Evolutionary conservation across 2,329 filamentous ascomycete species (phyloP).

Genomic region (Leptographium flavum): DNA sequence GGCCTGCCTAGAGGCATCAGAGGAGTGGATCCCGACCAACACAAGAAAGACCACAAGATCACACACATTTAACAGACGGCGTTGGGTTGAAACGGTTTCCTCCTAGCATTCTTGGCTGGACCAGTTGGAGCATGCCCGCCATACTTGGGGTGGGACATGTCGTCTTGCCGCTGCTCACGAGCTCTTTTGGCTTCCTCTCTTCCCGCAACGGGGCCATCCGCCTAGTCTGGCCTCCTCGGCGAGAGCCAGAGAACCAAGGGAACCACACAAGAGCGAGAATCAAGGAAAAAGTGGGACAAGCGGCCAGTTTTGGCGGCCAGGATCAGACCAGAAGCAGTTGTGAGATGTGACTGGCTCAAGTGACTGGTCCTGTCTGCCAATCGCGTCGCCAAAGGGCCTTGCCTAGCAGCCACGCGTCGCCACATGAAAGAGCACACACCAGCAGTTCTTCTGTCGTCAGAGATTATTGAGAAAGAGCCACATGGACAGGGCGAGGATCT

Average conservation of each 20-base stretch:
- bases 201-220: constrained; percentile 9
- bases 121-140: too few species aligned
- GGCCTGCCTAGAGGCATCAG: too few species aligned
- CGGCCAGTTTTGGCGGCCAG: constrained; percentile 15
- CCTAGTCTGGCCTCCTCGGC: not conserved
- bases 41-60: not conserved
- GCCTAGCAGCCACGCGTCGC: constrained; percentile 12
- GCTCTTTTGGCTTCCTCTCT: not conserved
- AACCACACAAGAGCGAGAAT: not conserved
- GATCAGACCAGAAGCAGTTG: not conserved
- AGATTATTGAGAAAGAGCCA: not conserved
- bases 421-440: constrained; percentile 11
- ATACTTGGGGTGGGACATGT: not conserved
- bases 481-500: not conserved
- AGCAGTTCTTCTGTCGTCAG: constrained; percentile 11
- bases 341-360: constrained; percentile 12
- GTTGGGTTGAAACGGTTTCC: not conserved
- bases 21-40: not conserved
- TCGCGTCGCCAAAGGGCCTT: constrained; percentile 11
- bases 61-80: not conserved
- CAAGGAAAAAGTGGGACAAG: constrained; percentile 13
- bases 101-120: too few species aligned
- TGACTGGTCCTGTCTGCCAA: constrained; percentile 13
- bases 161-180: not conserved
- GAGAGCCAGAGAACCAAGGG: constrained; percentile 1